Percentiles rank a stretch among this genome's conserved stretches.
Evolutionary conservation across 1,284 basidiomycete species (phyloP).

Genomic region (Marasmius sp.): DNA sequence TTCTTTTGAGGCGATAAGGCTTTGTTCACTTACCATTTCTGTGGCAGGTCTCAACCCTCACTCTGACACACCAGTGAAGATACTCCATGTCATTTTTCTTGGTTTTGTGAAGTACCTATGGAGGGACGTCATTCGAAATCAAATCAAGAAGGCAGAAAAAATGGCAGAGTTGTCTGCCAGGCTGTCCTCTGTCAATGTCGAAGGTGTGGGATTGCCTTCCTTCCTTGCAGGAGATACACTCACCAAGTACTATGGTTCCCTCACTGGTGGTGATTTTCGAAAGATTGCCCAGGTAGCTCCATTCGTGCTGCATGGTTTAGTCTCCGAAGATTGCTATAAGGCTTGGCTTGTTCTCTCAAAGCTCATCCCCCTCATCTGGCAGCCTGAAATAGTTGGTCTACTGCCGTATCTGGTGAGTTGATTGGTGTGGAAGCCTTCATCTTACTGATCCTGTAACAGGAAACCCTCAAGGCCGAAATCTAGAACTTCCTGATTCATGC

Average conservation of each 20-base stretch:
- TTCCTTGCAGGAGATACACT: constrained; percentile 1
- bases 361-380: constrained; percentile 34
- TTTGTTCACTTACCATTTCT: too few relatives aligned
- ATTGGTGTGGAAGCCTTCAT: too few relatives aligned
- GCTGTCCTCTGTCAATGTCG: not conserved
- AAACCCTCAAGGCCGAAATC: constrained; percentile 22
- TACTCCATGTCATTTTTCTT: constrained; percentile 35
- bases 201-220: not conserved
- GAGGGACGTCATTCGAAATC: constrained; percentile 30
- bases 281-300: constrained; percentile 8
- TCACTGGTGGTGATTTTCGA: constrained; percentile 8
- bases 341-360: constrained; percentile 32
- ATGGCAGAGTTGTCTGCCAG: not conserved
- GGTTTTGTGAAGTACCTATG: constrained; percentile 40
- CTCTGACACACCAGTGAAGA: constrained; percentile 34
- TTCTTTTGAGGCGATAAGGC: too few relatives aligned
- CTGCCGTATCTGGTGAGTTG: constrained; percentile 27
- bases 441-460: constrained; percentile 10
- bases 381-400: constrained; percentile 31
- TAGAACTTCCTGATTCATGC: constrained; percentile 26
- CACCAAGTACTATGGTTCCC: constrained; percentile 2
- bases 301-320: constrained; percentile 3
- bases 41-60: constrained; percentile 36
- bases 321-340: constrained; percentile 3
- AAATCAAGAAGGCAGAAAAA: constrained; percentile 15